These are phyloP conservation scores for Obelidium mucronatum DNA, from an alignment of 192 early-diverging fungal genomes.

Conservation along the genomic window DNA sequence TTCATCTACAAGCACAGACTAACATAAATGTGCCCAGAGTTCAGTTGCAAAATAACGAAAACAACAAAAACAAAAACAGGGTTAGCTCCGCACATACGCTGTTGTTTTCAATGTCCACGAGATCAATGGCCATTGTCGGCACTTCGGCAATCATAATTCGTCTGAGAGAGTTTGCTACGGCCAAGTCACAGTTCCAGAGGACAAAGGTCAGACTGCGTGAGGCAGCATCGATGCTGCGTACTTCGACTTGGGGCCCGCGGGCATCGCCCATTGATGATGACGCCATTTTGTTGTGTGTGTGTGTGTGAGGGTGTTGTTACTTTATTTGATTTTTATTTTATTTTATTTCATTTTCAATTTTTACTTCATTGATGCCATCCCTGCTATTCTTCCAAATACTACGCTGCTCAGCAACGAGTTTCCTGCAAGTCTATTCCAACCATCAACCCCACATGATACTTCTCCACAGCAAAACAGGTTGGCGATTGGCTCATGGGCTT, in stretches of 20 bases:
- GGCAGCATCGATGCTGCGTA: constrained; percentile 25
- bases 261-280: constrained; percentile 1
- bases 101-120: constrained; percentile 94
- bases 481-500: constrained; percentile 9
- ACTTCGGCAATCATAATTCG: constrained; percentile 98
- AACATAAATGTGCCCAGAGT: too few relatives aligned
- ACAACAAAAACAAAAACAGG: background rate
- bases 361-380: background rate
- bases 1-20: constrained; percentile 93
- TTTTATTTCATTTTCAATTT: background rate
- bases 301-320: background rate
- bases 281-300: background rate
- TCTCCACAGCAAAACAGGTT: constrained; percentile 52
- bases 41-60: background rate
- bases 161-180: constrained; percentile 91
- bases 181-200: constrained; percentile 86
- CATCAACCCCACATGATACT: constrained; percentile 50
- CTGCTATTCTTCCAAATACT: constrained; percentile 50
- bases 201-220: constrained; percentile 78
- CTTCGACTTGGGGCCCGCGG: constrained; percentile 21
- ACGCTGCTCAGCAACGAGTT: constrained; percentile 57
- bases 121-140: constrained; percentile 96
- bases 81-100: constrained; percentile 47
- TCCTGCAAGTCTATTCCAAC: constrained; percentile 50
- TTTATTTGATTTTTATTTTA: background rate